A percentile compares a stretch with the other conserved stretches of the same genome.
Evolutionary conservation across 805 yeast genomes (phyloP).

Genomic region (Lipomyces sp.): DNA sequence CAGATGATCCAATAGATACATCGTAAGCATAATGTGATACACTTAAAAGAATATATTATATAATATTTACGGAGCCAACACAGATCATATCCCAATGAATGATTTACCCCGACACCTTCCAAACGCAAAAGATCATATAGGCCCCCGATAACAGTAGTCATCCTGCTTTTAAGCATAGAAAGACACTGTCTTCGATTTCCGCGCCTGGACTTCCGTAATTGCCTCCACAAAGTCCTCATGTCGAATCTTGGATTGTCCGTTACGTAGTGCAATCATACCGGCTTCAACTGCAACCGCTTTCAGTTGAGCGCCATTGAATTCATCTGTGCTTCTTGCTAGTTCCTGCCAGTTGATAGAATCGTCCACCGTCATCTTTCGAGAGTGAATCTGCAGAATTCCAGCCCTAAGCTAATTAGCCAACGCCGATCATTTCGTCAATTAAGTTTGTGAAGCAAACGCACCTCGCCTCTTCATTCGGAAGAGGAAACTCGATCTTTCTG

Average conservation of each 20-base stretch:
- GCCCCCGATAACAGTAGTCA: background rate
- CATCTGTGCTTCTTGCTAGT: slow-evolving; percentile 96
- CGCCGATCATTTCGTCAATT: background rate
- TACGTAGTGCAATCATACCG: slow-evolving; percentile 98
- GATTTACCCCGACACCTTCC: background rate
- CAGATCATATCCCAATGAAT: background rate
- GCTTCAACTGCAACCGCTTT: slow-evolving; percentile 99
- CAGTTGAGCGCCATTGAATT: slow-evolving; percentile 97
- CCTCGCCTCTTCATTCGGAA: slow-evolving; percentile 96
- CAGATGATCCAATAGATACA: background rate
- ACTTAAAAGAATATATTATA: background rate
- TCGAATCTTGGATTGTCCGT: slow-evolving; percentile 85
- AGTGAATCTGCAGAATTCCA: slow-evolving; percentile 93
- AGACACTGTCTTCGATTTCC: slow-evolving; percentile 92
- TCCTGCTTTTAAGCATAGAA: slow-evolving; percentile 73
- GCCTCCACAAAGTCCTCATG: slow-evolving; percentile 99
- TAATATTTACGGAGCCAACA: too few relatives aligned
- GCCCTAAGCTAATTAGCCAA: slow-evolving; percentile 50
- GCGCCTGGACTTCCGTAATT: slow-evolving; percentile 96
- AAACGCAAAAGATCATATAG: background rate
- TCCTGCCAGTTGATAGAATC: slow-evolving; percentile 96
- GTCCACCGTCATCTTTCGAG: slow-evolving; percentile 94
- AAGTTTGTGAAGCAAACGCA: background rate
- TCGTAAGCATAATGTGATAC: background rate
- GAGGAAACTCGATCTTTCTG: slow-evolving; percentile 96